Conservation (phyloP, 306 rosid species). For the Urtica urens region DNA sequence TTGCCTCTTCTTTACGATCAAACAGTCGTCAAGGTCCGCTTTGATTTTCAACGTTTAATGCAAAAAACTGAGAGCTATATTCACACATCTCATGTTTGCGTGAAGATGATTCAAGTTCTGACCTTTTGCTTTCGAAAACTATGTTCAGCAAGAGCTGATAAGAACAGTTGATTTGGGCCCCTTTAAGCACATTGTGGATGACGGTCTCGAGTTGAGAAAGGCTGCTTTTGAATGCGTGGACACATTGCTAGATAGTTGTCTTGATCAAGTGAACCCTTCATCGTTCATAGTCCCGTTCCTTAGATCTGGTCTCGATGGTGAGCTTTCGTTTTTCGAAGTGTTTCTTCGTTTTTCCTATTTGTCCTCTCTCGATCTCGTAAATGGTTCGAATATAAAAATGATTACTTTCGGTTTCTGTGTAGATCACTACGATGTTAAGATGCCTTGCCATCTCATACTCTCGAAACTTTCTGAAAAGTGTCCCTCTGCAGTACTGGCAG, state of each 20-base stretch:
- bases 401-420: slow-evolving; percentile 13
- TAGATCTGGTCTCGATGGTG: slow-evolving; percentile 95
- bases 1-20: slow-evolving; percentile 98
- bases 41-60: slow-evolving; percentile 2
- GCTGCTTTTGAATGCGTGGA: slow-evolving; percentile 99
- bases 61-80: not conserved
- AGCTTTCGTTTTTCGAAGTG: slow-evolving; percentile 18
- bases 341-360: not conserved
- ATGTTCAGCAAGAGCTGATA: slow-evolving; percentile 84
- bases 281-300: slow-evolving; percentile 93
- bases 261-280: slow-evolving; percentile 98
- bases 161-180: slow-evolving; percentile 99
- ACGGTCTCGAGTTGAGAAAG: slow-evolving; percentile 98
- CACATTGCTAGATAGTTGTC: slow-evolving; percentile 93
- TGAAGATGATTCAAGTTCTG: not conserved
- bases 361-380: not conserved
- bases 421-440: slow-evolving; percentile 98
- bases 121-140: slow-evolving; percentile 2
- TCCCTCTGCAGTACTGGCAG: slow-evolving; percentile 92
- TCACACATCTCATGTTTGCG: not conserved
- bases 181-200: slow-evolving; percentile 97
- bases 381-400: not conserved
- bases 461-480: slow-evolving; percentile 95
- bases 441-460: slow-evolving; percentile 99
- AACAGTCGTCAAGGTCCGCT: slow-evolving; percentile 81